Evolutionary conservation across 352 stramenopile genomes (phyloP).

Genomic region (Phytophthora rubi): DNA sequence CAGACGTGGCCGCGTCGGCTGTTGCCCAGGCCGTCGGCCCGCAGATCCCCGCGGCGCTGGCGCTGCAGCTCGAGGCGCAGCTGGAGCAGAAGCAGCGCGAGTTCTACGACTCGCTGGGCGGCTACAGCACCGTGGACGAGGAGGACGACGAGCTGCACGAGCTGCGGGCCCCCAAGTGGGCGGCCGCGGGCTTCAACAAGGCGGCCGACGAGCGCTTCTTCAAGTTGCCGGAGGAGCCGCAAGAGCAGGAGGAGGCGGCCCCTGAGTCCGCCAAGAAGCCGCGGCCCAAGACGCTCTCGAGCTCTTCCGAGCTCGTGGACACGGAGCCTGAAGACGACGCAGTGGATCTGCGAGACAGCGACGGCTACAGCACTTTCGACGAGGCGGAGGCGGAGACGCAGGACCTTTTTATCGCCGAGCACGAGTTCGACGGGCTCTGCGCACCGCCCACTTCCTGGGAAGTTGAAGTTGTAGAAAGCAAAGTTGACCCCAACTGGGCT

Average conservation of each 20-base stretch:
- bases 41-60: conserved; percentile 19
- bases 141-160: conserved; percentile 48
- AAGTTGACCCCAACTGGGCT: not conserved
- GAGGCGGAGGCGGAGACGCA: conserved; percentile 29
- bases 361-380: conserved; percentile 44
- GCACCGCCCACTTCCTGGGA: conserved; percentile 9
- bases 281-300: conserved; percentile 35
- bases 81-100: conserved; percentile 43
- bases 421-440: conserved; percentile 22
- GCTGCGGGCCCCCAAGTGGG: conserved; percentile 28
- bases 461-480: conserved; percentile 17
- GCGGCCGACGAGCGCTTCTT: conserved; percentile 15
- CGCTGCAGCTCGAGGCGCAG: conserved; percentile 30
- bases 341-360: conserved; percentile 41
- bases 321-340: conserved; percentile 54
- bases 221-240: conserved; percentile 7
- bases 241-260: not conserved
- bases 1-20: conserved; percentile 16
- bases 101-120: conserved; percentile 48
- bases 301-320: conserved; percentile 47
- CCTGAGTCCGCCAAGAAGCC: conserved; percentile 9
- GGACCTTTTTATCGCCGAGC: conserved; percentile 24
- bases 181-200: conserved; percentile 25
- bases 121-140: conserved; percentile 54
- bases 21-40: conserved; percentile 16